Percentiles rank a stretch among this genome's conserved stretches.
Conservation (phyloP, 257 asterid species). For the Nicotiana tabacum region DNA sequence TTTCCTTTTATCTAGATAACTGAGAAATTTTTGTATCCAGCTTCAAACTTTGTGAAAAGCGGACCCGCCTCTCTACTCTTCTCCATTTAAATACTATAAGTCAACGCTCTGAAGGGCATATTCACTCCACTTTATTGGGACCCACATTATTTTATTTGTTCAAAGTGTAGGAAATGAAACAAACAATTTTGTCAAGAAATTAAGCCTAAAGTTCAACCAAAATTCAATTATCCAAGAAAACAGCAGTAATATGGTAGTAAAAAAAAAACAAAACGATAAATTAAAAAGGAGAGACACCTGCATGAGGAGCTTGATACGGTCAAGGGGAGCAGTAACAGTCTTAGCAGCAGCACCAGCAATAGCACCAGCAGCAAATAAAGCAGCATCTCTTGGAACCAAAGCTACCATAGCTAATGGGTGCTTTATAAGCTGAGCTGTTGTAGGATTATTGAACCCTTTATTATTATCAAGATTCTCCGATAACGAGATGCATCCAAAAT, state of each 20-base stretch:
- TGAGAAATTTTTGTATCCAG: not conserved
- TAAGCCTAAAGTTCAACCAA: not conserved
- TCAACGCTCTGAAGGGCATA: not conserved
- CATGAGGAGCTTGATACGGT: constrained; percentile 89
- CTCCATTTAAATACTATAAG: not conserved
- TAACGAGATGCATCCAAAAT: constrained; percentile 64
- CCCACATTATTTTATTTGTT: not conserved
- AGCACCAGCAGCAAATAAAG: constrained; percentile 93
- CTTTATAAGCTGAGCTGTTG: constrained; percentile 58
- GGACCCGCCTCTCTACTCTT: not conserved
- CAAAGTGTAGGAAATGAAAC: not conserved
- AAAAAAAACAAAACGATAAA: not conserved
- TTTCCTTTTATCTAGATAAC: not conserved
- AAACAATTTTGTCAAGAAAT: not conserved
- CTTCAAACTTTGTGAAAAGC: not conserved
- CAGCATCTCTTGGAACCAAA: constrained; percentile 72
- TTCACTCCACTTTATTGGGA: not conserved
- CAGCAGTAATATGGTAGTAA: not conserved
- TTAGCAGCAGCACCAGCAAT: constrained; percentile 90
- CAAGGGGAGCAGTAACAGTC: constrained; percentile 91
- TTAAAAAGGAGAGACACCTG: constrained; percentile 39
- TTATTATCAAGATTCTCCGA: constrained; percentile 50
- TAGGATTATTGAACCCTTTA: constrained; percentile 26
- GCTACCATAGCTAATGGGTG: constrained; percentile 77
- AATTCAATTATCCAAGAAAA: not conserved